Evolutionary conservation across 208 protist genomes (phyloP), one percentile per base, ranked within the genome.

Genomic region (Crithidia acanthocephali): DNA sequence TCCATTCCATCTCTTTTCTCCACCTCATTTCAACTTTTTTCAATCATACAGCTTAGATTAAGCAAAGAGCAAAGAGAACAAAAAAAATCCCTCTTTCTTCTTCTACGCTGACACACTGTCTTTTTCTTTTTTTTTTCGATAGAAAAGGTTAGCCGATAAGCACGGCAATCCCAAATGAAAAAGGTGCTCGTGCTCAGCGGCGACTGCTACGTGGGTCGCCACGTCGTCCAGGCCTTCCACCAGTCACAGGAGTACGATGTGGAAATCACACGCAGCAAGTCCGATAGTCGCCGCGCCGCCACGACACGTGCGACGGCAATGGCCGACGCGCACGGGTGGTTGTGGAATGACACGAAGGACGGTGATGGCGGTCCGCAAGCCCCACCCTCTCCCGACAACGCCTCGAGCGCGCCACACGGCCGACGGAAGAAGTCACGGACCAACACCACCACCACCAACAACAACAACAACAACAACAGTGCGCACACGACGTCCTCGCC

Each of bases 171-270:
- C n/a, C n/a, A n/a, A n/a, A 85, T 75, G 91, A 95, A 95, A 76
- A 84, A 81, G 28, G 91, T 94, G 37, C 66, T 95, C 1, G 82
- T 95, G 28, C 74, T 95, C n/a, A 93, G 87, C 63, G 91, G 80
- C 48, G 88, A 94, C 73, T 85, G 83, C 32, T 95, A 86, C 64
- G 88, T 95, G 30, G 91, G 91, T 33, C 64, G 53, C 18, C 84
- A 92, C 51, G 85, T 93, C 20, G 86, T 83, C 37, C 70, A 74
- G 33, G 55, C 68, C 18, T 95, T 95, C 44, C 85, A 81, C 65
- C 61, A 83, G 11, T 81, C 84, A 15, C 82, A 79, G 40, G 88
- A 95, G 81, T 95, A 95, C 58, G 74, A 91, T 13, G 77, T 95
- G 6, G 85, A 89, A 47, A 83, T 92, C 13, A 95, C 91, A 2